Evolutionary conservation across 1,284 basidiomycete species (phyloP).

Genomic region (Apiotrichum mycotoxinovorans): DNA sequence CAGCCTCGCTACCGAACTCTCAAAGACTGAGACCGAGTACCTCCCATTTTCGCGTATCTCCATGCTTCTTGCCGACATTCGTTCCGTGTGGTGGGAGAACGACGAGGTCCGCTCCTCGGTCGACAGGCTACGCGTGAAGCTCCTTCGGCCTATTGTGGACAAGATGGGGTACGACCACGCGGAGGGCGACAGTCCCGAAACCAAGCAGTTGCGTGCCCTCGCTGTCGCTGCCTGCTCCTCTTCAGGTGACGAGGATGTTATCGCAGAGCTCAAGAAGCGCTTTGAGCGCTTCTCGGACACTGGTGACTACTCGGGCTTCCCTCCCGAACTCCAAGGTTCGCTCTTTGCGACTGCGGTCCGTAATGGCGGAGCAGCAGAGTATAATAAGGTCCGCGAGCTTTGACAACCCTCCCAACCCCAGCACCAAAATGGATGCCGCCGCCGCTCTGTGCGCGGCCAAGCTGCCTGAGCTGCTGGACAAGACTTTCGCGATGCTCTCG

Average conservation of each 20-base stretch:
- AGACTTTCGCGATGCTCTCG: conserved; percentile 59
- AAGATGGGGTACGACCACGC: conserved; percentile 74
- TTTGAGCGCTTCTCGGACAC: conserved; percentile 69
- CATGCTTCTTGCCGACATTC: conserved; percentile 57
- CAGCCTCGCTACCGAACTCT: conserved; percentile 65
- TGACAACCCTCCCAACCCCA: conserved; percentile 69
- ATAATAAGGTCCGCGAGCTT: conserved; percentile 66
- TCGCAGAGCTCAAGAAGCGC: conserved; percentile 66
- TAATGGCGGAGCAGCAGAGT: conserved; percentile 72
- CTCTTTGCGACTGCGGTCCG: conserved; percentile 55
- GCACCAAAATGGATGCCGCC: conserved; percentile 66
- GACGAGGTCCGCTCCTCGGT: conserved; percentile 59
- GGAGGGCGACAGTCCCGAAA: conserved; percentile 65
- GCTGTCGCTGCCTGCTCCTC: conserved; percentile 66
- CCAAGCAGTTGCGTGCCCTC: conserved; percentile 70
- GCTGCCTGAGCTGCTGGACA: conserved; percentile 52
- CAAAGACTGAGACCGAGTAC: conserved; percentile 64
- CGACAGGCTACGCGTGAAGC: conserved; percentile 62
- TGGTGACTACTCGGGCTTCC: conserved; percentile 72
- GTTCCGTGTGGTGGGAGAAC: conserved; percentile 79
- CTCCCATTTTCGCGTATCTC: conserved; percentile 43
- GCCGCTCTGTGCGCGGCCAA: conserved; percentile 35
- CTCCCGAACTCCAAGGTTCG: conserved; percentile 63
- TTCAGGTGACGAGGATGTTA: conserved; percentile 63
- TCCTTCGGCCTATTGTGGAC: conserved; percentile 75